Conservation (phyloP, 768 basidiomycete genomes). For the Hericium rajendrae region DNA sequence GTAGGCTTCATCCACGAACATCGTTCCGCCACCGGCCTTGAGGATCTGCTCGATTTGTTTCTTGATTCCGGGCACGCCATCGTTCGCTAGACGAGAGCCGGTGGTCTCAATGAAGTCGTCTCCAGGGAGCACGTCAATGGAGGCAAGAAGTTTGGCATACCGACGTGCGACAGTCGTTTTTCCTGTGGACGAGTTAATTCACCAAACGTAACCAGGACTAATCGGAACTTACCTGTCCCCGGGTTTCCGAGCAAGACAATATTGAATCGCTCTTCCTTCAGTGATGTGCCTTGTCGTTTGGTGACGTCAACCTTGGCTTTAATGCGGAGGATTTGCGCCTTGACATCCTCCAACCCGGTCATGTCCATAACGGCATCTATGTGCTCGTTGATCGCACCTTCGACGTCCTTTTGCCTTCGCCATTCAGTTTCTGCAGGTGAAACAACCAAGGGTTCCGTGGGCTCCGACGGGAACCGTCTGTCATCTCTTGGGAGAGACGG, state of each 20-base stretch:
- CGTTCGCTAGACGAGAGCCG: slow-evolving; percentile 46
- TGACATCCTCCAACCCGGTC: slow-evolving; percentile 62
- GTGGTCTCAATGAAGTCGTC: slow-evolving; percentile 51
- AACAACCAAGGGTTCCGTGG: not conserved
- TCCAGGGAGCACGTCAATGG: slow-evolving; percentile 43
- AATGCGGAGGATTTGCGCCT: slow-evolving; percentile 46
- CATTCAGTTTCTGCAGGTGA: slow-evolving; percentile 31
- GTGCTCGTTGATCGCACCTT: slow-evolving; percentile 40
- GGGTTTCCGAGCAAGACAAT: slow-evolving; percentile 60
- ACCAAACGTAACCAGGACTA: not conserved
- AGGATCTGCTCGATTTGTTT: slow-evolving; percentile 38
- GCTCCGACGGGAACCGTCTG: not conserved
- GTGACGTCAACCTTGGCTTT: slow-evolving; percentile 48
- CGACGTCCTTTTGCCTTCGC: slow-evolving; percentile 45
- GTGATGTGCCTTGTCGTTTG: slow-evolving; percentile 41
- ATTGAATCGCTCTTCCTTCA: slow-evolving; percentile 52
- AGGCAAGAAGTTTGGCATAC: slow-evolving; percentile 54
- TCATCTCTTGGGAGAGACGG: not conserved
- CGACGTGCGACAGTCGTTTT: slow-evolving; percentile 62
- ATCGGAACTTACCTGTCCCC: slow-evolving; percentile 48
- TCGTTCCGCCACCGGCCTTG: slow-evolving; percentile 47
- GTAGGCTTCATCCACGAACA: slow-evolving; percentile 69
- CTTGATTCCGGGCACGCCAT: slow-evolving; percentile 44
- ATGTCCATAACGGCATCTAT: slow-evolving; percentile 62
- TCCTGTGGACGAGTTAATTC: slow-evolving; percentile 26